Percentiles rank a stretch among this genome's conserved stretches.
Evolutionary conservation across 2,329 filamentous ascomycete genomes (phyloP).

Genomic region (Alternaria ethzedia): DNA sequence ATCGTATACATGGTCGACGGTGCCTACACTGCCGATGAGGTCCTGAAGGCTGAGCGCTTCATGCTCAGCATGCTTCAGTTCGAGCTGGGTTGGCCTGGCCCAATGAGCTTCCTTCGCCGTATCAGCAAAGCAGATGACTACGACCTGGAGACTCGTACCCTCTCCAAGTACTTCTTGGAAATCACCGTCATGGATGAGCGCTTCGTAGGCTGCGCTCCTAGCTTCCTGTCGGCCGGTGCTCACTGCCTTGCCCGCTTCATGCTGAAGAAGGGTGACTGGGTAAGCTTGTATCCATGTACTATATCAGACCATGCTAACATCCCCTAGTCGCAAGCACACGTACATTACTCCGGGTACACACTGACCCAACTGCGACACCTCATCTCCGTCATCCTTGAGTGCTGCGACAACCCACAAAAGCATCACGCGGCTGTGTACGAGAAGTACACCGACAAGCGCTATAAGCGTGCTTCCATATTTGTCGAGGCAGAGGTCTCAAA

Average conservation of each 20-base stretch:
- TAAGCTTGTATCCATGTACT: conserved; percentile 56
- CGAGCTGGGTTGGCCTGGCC: conserved; percentile 96
- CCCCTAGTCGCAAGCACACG: conserved; percentile 75
- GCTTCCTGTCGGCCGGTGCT: conserved; percentile 87
- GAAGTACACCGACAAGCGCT: conserved; percentile 88
- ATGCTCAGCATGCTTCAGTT: conserved; percentile 98
- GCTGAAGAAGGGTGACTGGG: conserved; percentile 91
- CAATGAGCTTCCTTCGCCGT: conserved; percentile 95
- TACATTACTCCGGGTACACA: conserved; percentile 94
- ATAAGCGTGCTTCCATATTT: conserved; percentile 81
- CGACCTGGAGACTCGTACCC: conserved; percentile 89
- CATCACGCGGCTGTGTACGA: conserved; percentile 90
- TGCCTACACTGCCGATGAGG: conserved; percentile 87
- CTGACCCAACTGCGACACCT: conserved; percentile 81
- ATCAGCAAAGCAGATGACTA: conserved; percentile 99
- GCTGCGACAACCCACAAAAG: conserved; percentile 78
- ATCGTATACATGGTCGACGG: conserved; percentile 98
- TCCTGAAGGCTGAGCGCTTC: conserved; percentile 95
- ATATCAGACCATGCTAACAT: conserved; percentile 43
- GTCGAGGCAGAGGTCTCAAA: conserved; percentile 76
- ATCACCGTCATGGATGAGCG: conserved; percentile 97
- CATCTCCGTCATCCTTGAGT: conserved; percentile 80
- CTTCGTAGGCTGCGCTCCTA: conserved; percentile 89
- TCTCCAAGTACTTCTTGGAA: conserved; percentile 98
- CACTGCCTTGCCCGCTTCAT: conserved; percentile 91